phyloP scores from a whole-genome alignment of 2,329 filamentous ascomycete species.

The Neocatenulostroma microsporum region DNA sequence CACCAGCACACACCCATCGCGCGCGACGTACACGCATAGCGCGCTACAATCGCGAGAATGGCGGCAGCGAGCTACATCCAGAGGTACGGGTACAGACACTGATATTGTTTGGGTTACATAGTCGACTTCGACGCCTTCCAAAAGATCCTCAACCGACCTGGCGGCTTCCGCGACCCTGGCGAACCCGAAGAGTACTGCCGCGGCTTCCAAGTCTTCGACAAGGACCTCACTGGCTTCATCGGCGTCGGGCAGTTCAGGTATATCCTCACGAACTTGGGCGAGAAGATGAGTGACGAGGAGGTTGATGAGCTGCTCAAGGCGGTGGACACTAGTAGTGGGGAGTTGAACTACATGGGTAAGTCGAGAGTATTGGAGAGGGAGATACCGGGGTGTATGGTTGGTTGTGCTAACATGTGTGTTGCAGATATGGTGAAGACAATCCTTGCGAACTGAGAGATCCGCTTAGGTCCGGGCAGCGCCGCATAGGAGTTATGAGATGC shows the following conservation, averaged over 20 bases:
- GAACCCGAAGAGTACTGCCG: constrained; percentile 98
- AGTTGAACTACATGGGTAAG: constrained; percentile 95
- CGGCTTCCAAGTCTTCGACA: constrained; percentile 98
- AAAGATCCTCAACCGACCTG: constrained; percentile 92
- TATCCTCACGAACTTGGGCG: constrained; percentile 90
- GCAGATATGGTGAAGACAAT: constrained; percentile 35
- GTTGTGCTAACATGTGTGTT: constrained; percentile 8
- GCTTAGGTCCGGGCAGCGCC: too few species aligned
- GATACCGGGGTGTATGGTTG: neutral
- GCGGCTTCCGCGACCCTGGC: constrained; percentile 95
- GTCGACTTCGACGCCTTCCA: constrained; percentile 98
- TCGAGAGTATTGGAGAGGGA: constrained; percentile 8
- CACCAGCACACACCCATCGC: neutral
- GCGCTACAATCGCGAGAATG: too few species aligned
- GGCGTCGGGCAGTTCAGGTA: constrained; percentile 97
- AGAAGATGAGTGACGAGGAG: constrained; percentile 99
- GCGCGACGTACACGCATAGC: too few species aligned
- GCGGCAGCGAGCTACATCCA: too few species aligned
- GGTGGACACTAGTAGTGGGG: constrained; percentile 88
- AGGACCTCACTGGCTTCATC: constrained; percentile 97
- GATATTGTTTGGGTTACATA: constrained; percentile 32
- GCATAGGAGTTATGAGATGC: neutral
- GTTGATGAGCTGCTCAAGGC: constrained; percentile 98
- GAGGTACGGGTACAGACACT: too few species aligned
- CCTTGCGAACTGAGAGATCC: constrained; percentile 31